Conservation (phyloP, 495 filamentous ascomycete genomes). For the Friedmanniomyces endolithicus region DNA sequence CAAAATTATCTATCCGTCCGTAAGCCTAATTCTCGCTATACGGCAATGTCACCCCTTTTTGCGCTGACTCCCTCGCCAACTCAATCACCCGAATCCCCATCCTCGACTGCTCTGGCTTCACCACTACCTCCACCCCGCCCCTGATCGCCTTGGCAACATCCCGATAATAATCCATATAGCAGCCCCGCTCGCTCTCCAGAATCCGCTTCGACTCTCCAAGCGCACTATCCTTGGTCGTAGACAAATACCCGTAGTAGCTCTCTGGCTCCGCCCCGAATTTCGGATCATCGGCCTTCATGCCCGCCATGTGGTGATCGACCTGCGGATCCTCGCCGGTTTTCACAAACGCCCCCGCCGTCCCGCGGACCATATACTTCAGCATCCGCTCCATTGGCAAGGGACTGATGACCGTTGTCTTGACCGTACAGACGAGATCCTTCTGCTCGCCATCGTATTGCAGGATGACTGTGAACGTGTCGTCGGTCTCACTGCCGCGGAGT, state of each 20-base stretch:
- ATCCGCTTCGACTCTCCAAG: neutral
- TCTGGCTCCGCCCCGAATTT: slow-evolving; percentile 57
- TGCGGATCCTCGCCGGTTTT: slow-evolving; percentile 50
- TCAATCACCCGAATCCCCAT: slow-evolving; percentile 9
- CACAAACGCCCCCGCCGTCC: slow-evolving; percentile 45
- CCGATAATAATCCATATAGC: slow-evolving; percentile 7
- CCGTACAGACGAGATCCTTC: slow-evolving; percentile 44
- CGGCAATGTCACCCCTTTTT: slow-evolving; percentile 8
- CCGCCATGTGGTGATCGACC: slow-evolving; percentile 64
- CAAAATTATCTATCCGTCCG: too few species aligned
- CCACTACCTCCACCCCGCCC: slow-evolving; percentile 3
- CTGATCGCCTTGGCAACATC: slow-evolving; percentile 8
- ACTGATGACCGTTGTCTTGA: slow-evolving; percentile 57
- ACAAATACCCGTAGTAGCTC: slow-evolving; percentile 22
- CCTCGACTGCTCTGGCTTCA: slow-evolving; percentile 8
- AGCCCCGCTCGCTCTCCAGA: neutral
- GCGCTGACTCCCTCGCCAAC: slow-evolving; percentile 8
- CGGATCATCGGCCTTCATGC: slow-evolving; percentile 49
- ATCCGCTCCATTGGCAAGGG: slow-evolving; percentile 48
- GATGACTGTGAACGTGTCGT: slow-evolving; percentile 57
- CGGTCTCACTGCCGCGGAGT: slow-evolving; percentile 27
- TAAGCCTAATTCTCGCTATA: slow-evolving; percentile 1
- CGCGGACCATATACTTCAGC: slow-evolving; percentile 65
- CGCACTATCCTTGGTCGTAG: neutral
- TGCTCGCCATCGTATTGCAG: slow-evolving; percentile 53